Evolutionary conservation across 768 basidiomycete species (phyloP).

Genomic region (Russula earlei): DNA sequence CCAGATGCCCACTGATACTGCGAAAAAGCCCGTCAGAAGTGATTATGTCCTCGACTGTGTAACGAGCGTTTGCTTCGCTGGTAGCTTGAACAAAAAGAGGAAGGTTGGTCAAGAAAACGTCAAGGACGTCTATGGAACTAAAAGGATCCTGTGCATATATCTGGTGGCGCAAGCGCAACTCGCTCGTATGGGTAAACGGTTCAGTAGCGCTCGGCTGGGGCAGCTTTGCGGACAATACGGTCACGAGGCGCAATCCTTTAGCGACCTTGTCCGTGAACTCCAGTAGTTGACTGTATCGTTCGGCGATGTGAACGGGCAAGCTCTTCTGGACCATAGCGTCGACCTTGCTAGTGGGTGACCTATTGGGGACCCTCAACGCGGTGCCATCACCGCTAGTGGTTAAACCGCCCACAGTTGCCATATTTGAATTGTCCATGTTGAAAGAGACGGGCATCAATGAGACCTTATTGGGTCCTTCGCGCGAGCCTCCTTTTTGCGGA

Average conservation of each 20-base stretch:
- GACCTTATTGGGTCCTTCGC: background rate
- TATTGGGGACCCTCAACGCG: background rate
- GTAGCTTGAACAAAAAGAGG: background rate
- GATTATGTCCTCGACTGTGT: background rate
- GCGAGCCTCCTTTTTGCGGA: background rate
- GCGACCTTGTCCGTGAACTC: background rate
- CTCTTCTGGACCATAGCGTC: background rate
- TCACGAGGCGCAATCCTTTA: background rate
- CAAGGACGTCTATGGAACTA: background rate
- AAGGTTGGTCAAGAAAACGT: background rate
- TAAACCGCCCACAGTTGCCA: background rate
- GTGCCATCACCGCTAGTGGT: background rate
- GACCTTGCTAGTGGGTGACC: background rate
- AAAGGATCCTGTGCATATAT: background rate
- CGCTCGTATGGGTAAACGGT: background rate
- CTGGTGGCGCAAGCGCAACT: background rate
- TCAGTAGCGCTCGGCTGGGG: background rate
- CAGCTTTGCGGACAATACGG: background rate
- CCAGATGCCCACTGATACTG: background rate
- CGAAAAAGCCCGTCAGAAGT: background rate
- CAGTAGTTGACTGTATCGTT: background rate
- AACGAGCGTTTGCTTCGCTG: background rate
- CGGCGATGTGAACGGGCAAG: background rate
- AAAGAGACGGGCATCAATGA: background rate
- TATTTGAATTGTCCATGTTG: background rate